Conservation (phyloP, 768 basidiomycete genomes). For the Podaxis sp. region DNA sequence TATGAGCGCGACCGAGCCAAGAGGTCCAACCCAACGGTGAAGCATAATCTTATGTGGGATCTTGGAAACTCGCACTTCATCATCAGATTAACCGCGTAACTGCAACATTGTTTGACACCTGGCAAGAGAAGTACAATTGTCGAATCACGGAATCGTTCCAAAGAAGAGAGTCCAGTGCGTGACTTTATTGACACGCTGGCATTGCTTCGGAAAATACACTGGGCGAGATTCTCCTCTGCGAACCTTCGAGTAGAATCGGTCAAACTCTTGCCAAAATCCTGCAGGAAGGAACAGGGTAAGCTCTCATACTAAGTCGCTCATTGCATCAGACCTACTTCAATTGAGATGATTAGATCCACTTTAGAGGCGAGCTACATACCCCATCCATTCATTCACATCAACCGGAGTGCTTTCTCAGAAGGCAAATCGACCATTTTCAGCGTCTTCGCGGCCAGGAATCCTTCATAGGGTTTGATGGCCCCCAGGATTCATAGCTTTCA, state of each 20-base stretch:
- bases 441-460: slow-evolving; percentile 34
- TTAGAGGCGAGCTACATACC: slow-evolving; percentile 17
- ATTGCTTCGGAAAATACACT: slow-evolving; percentile 38
- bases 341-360: neutral
- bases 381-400: slow-evolving; percentile 35
- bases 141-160: slow-evolving; percentile 15
- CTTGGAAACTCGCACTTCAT: slow-evolving; percentile 13
- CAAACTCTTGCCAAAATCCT: neutral
- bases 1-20: neutral
- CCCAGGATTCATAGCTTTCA: slow-evolving; percentile 44
- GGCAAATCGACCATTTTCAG: slow-evolving; percentile 41
- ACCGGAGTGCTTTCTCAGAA: slow-evolving; percentile 22
- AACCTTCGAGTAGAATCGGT: neutral
- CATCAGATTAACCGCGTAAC: slow-evolving; percentile 23
- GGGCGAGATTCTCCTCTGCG: slow-evolving; percentile 30
- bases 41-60: slow-evolving; percentile 25
- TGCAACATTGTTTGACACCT: slow-evolving; percentile 18
- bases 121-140: neutral
- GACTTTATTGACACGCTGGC: neutral
- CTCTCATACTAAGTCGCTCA: slow-evolving; percentile 39
- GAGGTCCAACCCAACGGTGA: slow-evolving; percentile 24
- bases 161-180: slow-evolving; percentile 8
- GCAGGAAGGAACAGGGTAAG: neutral
- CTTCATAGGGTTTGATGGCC: slow-evolving; percentile 48
- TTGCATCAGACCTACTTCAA: slow-evolving; percentile 33